phyloP scores from a whole-genome alignment of 768 basidiomycete genomes.

The Pisolithus microcarpus region DNA sequence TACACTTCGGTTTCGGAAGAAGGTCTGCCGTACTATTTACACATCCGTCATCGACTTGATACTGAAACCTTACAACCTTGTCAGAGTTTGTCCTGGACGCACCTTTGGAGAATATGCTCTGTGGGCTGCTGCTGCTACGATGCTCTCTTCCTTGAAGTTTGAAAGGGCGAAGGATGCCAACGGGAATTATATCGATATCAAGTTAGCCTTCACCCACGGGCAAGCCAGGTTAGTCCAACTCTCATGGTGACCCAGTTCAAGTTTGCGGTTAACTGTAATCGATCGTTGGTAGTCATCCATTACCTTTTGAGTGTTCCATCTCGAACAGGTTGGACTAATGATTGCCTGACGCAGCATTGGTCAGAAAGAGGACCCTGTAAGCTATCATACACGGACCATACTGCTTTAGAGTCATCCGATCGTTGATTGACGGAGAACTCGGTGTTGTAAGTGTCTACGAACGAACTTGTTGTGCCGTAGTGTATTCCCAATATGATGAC shows the following conservation, averaged over 20 bases:
- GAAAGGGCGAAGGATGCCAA: conserved; percentile 2
- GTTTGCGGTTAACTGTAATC: not conserved
- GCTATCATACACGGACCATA: no score
- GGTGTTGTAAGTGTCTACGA: no score
- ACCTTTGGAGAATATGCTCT: not conserved
- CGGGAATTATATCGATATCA: not conserved
- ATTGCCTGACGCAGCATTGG: no score
- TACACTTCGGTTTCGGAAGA: conserved; percentile 1
- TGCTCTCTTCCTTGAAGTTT: not conserved
- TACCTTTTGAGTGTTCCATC: conserved; percentile 1
- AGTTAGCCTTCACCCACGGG: not conserved
- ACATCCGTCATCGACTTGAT: not conserved
- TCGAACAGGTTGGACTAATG: not conserved
- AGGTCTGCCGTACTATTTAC: not conserved
- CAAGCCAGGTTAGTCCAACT: not conserved
- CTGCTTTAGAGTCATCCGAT: no score
- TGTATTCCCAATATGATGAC: no score
- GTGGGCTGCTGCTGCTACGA: not conserved
- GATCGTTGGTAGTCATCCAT: not conserved
- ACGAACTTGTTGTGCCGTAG: no score
- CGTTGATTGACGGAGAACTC: no score
- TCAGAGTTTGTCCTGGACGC: not conserved
- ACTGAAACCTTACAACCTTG: not conserved
- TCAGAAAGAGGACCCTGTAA: no score
- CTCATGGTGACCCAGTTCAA: not conserved